Conservation (phyloP, 169 alveolate genomes). For the Eimeria tenella region DNA sequence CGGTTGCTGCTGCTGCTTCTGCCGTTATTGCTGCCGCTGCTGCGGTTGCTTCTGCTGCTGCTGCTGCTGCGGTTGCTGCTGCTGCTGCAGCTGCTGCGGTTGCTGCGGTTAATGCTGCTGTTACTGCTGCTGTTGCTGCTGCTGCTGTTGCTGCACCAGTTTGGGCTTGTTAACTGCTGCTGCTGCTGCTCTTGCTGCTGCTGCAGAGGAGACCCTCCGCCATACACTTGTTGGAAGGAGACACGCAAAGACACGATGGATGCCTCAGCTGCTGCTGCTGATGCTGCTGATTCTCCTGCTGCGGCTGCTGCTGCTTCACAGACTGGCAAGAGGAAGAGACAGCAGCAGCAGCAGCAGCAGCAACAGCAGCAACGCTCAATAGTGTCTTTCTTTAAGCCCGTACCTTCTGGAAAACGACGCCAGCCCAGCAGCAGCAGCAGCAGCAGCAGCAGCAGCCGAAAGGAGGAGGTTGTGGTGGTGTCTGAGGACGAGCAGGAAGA, state of each 20-base stretch:
- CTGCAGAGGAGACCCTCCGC: constrained; percentile 1
- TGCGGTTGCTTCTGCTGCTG: no score
- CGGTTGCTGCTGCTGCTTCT: no score
- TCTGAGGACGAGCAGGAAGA: not conserved
- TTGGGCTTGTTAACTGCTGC: not conserved
- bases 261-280: not conserved
- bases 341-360: not conserved
- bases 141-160: not conserved
- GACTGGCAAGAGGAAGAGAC: not conserved
- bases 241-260: not conserved
- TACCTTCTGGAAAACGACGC: not conserved
- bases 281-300: not conserved
- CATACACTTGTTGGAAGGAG: not conserved
- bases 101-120: no score
- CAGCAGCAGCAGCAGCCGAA: not conserved
- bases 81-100: no score
- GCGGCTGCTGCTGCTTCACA: not conserved
- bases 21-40: no score
- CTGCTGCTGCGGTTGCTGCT: no score
- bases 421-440: not conserved
- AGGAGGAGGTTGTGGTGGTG: not conserved
- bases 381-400: not conserved
- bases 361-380: not conserved
- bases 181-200: not conserved
- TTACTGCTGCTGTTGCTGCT: no score